These are phyloP conservation scores for Backusella mclennaniae DNA, from an alignment of 192 early-diverging fungal species.

Conservation along the genomic window DNA sequence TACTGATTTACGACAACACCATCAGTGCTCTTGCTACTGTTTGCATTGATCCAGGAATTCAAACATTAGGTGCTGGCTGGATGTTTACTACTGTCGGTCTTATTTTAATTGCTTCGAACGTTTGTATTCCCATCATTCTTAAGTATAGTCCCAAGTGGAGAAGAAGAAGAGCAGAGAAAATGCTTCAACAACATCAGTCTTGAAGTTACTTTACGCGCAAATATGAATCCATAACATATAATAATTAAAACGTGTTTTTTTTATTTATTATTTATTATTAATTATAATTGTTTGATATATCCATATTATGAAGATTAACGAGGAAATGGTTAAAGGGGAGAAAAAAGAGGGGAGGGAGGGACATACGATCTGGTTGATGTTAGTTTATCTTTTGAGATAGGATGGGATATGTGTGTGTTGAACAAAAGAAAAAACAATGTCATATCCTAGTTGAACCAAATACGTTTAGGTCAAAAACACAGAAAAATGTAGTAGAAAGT, in stretches of 20 bases:
- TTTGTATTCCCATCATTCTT: background rate
- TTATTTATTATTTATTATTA: background rate
- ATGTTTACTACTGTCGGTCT: conserved; percentile 10
- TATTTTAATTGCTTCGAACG: background rate
- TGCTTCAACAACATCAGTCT: too few species aligned
- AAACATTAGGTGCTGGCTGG: conserved; percentile 13
- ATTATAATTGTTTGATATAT: background rate
- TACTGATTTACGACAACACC: background rate
- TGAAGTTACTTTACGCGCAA: too few species aligned
- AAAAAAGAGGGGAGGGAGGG: background rate
- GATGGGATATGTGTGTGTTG: background rate
- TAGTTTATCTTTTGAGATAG: background rate
- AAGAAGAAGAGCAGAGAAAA: background rate
- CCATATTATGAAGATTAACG: background rate
- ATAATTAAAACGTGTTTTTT: background rate
- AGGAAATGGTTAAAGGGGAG: background rate
- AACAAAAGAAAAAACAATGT: background rate
- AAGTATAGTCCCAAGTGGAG: conserved; percentile 4
- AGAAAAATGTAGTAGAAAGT: background rate
- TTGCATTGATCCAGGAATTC: conserved; percentile 19
- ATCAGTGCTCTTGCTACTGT: conserved; percentile 13
- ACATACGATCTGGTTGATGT: background rate
- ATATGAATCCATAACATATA: background rate
- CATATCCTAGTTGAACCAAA: background rate
- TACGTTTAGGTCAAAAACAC: background rate